Base-by-base conservation (phyloP, 2,329 filamentous ascomycete genomes). In the Setomelanomma holmii region DNA sequence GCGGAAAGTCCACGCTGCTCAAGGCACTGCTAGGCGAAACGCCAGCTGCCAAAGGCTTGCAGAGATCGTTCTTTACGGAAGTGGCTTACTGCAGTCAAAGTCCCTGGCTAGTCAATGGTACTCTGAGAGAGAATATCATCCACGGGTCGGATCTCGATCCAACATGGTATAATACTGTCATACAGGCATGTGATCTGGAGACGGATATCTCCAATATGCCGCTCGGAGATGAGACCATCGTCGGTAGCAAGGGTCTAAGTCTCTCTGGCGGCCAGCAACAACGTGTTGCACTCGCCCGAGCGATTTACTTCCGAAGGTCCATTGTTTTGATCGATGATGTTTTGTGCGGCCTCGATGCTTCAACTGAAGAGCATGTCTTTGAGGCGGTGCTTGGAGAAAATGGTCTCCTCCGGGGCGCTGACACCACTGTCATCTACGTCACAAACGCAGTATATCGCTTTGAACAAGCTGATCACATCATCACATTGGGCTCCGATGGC, bases 261-360 rank as follows among this genome's bases (percentile, higher is more conserved):
- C 71, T 83, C 6, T 80, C 77, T 58, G 79, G 79, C 16, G 80
- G 80, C 4, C 80, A 82, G 55, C 76, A 76, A 46, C 77, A 80
- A 51, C 72, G 79, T 27, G 72, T 81, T 47, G 42, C 77, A 11
- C 71, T 82, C 5, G 80, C 80, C 20, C 72, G 80, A 39, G 80
- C 80, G n/a, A 66, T 81, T 4, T 82, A 82, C 60, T 73, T 77
- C 7, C 69, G 74, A 20, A 69, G 69, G 36, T 64, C 70, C 16
- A 61, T 78, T 14, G 60, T 81, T 21, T 64, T 82, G 6, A 64
- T 82, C 12, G 80, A 82, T 51, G 79, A 82, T 55, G 73, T 78
- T 5, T 68, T 82, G 11, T 78, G 76, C 43, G 78, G 78, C 5
- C 67, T 82, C 4, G 80, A 82, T 58, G 69, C 73, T 5, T 64